Percentiles rank a stretch among this genome's conserved stretches.
Evolutionary conservation across 2,329 filamentous ascomycete genomes (phyloP).

Genomic region (Fusarium dimerum): DNA sequence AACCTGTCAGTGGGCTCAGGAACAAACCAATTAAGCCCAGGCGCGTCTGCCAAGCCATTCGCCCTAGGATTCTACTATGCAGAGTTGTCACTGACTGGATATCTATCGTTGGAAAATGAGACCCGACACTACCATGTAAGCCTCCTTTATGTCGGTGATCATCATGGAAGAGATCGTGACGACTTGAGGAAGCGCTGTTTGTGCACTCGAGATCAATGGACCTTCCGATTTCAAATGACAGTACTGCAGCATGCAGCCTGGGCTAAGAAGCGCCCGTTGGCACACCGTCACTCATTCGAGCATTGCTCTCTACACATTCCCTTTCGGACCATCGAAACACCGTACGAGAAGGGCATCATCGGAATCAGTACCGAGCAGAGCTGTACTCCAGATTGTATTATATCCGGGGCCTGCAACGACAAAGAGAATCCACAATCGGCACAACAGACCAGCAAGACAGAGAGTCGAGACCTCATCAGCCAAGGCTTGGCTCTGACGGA

Average conservation of each 20-base stretch:
- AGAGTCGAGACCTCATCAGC: slow-evolving; percentile 29
- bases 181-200: neutral
- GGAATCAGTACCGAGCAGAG: too few relatives aligned
- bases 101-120: slow-evolving; percentile 13
- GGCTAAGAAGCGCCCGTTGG: too few relatives aligned
- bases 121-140: slow-evolving; percentile 7
- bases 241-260: too few relatives aligned
- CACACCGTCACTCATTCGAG: too few relatives aligned
- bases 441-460: slow-evolving; percentile 11
- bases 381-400: neutral
- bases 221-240: too few relatives aligned
- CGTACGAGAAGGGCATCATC: too few relatives aligned
- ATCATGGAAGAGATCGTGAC: neutral
- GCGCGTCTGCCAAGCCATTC: slow-evolving; percentile 18
- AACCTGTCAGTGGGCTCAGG: slow-evolving; percentile 14
- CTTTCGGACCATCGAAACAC: too few relatives aligned
- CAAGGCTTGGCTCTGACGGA: slow-evolving; percentile 30
- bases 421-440: slow-evolving; percentile 18
- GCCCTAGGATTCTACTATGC: slow-evolving; percentile 2
- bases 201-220: too few relatives aligned
- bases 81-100: slow-evolving; percentile 21
- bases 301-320: too few relatives aligned
- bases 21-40: slow-evolving; percentile 15
- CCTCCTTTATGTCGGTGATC: neutral
- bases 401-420: slow-evolving; percentile 1